A percentile compares a stretch with the other conserved stretches of the same genome.
Evolutionary conservation across 148 eudicot genomes (phyloP).

Genomic region (Salicornia ramosissima): DNA sequence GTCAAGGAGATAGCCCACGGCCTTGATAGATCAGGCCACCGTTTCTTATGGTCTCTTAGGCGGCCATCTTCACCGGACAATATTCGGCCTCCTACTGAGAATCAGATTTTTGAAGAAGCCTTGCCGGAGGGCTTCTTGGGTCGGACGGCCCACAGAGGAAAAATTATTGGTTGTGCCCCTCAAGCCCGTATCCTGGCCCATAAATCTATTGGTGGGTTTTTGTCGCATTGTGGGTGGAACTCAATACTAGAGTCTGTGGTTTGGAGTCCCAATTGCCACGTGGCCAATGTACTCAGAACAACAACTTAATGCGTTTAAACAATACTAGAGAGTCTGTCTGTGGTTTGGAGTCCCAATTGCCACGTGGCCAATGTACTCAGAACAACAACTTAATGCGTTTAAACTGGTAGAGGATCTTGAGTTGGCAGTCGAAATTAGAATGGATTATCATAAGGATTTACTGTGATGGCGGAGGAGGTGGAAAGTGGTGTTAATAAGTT

Average conservation of each 20-base stretch:
- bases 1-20: slow-evolving; percentile 51
- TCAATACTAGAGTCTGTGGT: slow-evolving; percentile 43
- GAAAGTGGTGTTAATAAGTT: slow-evolving; percentile 24
- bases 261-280: slow-evolving; percentile 40
- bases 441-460: slow-evolving; percentile 27
- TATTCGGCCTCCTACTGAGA: slow-evolving; percentile 10
- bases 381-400: slow-evolving; percentile 51
- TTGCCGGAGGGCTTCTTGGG: slow-evolving; percentile 42
- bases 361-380: slow-evolving; percentile 41
- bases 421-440: slow-evolving; percentile 38
- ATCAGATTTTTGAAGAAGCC: slow-evolving; percentile 8
- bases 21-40: slow-evolving; percentile 33
- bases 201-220: slow-evolving; percentile 37
- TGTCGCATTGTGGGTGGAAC: slow-evolving; percentile 58
- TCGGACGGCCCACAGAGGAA: slow-evolving; percentile 28
- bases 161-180: slow-evolving; percentile 39
- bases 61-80: slow-evolving; percentile 10
- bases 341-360: slow-evolving; percentile 45
- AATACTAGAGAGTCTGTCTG: slow-evolving; percentile 39
- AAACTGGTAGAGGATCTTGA: slow-evolving; percentile 33
- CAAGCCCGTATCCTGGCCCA: slow-evolving; percentile 37
- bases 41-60: slow-evolving; percentile 42
- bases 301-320: no score
- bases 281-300: slow-evolving; percentile 50
- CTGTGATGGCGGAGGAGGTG: slow-evolving; percentile 26